Evolutionary conservation across 2,329 filamentous ascomycete genomes (phyloP).

Genomic region (Alternaria longipes): DNA sequence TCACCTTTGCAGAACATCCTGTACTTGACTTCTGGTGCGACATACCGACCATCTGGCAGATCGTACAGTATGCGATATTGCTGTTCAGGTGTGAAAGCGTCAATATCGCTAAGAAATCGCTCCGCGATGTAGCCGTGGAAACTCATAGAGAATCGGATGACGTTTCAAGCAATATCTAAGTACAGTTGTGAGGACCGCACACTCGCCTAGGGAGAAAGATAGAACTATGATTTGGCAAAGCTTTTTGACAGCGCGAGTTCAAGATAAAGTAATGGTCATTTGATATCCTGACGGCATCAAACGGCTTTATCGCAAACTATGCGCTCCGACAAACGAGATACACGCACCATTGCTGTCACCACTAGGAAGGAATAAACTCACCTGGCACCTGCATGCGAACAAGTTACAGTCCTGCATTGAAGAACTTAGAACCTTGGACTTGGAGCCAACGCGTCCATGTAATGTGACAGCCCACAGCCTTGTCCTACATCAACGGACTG

Average conservation of each 20-base stretch:
- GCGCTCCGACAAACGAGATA: neutral
- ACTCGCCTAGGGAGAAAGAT: neutral
- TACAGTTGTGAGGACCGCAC: neutral
- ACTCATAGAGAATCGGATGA: neutral
- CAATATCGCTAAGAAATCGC: neutral
- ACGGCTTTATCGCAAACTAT: neutral
- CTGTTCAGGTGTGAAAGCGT: neutral
- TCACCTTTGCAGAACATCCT: neutral
- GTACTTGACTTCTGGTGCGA: neutral
- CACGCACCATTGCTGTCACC: neutral
- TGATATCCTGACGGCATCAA: neutral
- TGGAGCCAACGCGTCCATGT: neutral
- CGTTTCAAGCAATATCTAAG: neutral
- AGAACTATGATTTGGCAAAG: neutral
- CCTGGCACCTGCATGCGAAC: accelerated
- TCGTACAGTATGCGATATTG: neutral
- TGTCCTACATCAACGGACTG: neutral
- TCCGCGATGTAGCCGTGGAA: neutral
- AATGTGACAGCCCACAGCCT: neutral
- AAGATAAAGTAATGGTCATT: too few species aligned
- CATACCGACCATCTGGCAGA: neutral
- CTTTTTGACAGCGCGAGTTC: neutral
- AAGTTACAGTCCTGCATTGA: neutral
- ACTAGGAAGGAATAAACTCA: neutral
- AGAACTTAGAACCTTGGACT: neutral